These are phyloP conservation scores for Ceratocystis albifundus DNA, from an alignment of 2,329 filamentous ascomycete species.

Conservation along the genomic window DNA sequence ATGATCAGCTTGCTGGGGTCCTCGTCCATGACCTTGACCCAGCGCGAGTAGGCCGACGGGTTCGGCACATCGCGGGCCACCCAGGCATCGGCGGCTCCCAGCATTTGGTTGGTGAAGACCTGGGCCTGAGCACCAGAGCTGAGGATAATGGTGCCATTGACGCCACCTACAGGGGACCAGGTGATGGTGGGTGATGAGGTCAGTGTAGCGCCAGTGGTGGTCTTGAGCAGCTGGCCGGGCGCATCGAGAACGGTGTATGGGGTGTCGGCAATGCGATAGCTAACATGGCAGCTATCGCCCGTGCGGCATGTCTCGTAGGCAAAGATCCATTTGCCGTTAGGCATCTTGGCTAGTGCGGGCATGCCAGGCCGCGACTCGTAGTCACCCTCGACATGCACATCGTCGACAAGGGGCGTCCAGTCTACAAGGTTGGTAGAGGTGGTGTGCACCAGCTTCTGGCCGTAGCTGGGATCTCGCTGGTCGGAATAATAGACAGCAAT, in stretches of 20 bases:
- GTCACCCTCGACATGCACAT: constrained; percentile 49
- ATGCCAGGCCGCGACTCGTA: constrained; percentile 50
- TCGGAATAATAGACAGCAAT: constrained; percentile 61
- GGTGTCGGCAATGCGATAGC: constrained; percentile 35
- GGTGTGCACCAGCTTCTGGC: constrained; percentile 59
- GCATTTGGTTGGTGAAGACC: constrained; percentile 35
- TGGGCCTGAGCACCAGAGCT: constrained; percentile 31
- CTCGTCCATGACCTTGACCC: constrained; percentile 31
- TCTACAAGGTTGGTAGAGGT: constrained; percentile 45
- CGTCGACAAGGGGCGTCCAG: constrained; percentile 52
- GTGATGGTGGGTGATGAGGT: constrained; percentile 35
- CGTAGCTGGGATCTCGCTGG: constrained; percentile 53
- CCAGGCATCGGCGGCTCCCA: constrained; percentile 33
- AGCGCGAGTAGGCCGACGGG: constrained; percentile 32
- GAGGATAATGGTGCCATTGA: constrained; percentile 37
- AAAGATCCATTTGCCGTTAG: constrained; percentile 49
- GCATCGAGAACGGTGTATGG: constrained; percentile 31
- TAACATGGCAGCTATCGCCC: constrained; percentile 35
- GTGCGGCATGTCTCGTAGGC: constrained; percentile 50
- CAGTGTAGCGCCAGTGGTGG: constrained; percentile 28
- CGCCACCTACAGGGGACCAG: constrained; percentile 36
- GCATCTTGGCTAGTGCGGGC: constrained; percentile 50
- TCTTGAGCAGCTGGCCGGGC: constrained; percentile 29
- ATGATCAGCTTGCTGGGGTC: constrained; percentile 33
- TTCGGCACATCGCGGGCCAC: constrained; percentile 31